Evolutionary conservation across 306 rosid species (phyloP), one percentile per base, ranked within the genome.

Genomic region (Rubus parviflorus): DNA sequence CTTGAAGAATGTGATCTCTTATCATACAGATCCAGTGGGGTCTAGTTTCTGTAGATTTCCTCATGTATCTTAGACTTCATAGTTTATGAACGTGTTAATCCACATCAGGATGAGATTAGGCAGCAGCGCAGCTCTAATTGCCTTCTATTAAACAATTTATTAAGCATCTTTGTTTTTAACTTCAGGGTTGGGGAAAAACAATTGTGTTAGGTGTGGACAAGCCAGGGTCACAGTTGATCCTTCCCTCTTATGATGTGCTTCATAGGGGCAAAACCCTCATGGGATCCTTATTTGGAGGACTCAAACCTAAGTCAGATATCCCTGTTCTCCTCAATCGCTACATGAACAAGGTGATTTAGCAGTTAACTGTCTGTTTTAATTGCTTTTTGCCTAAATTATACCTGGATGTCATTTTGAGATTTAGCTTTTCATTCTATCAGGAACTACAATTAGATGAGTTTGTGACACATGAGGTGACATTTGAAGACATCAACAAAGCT

Each of bases 171-270:
- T 15, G 35, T 63, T 58, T 30, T 74, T 20, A 72, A 16, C 20
- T 67, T 62, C 70, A 90, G 98, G 98, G 97, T 60, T 95, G 98
- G 98, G 98, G 98, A 3, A 88, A 92, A 85, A 89, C 97, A 25
- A 38, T 94, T 43, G 86, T 94, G 25, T 38, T 94, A 72, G 98
- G 97, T 46, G 92, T 89, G 78, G 97, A 88, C 79, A 86, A 78
- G 80, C 88, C 92, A 62, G 95, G 86, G 54, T 71, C 97, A 12
- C 43, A 5, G 57, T 56, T 95, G 83, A 87, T 48, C 69, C 58
- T 94, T 19, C 80, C 65, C 17, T 75, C 90, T 30, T 2, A 0
- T 54, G 97, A 82, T 5, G 81, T 94, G 60, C 95, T 94, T 80
- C 35, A 23, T 7, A n/a, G 17, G 3, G 95, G 97, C 47, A 92